Evolutionary conservation across 2,329 filamentous ascomycete species (phyloP).

Genomic region (Venturia nashicola): DNA sequence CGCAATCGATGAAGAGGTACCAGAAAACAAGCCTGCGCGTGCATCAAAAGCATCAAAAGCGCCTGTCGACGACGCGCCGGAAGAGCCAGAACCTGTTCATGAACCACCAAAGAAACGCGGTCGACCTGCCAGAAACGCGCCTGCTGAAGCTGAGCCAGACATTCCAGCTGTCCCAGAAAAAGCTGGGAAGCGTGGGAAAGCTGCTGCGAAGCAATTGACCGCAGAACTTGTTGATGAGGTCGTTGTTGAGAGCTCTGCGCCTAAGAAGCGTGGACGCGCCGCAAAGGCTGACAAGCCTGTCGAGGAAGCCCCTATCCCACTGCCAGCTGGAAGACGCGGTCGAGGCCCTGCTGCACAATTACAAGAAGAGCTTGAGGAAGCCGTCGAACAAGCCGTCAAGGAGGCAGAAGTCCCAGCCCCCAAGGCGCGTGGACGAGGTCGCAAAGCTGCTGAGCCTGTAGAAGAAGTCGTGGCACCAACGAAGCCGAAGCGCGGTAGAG

Average conservation of each 20-base stretch:
- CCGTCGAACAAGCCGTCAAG: not conserved
- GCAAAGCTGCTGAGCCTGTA: not conserved
- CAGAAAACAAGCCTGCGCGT: conserved; percentile 5
- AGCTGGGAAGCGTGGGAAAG: conserved; percentile 11
- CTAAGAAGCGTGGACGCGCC: conserved; percentile 11
- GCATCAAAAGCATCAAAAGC: conserved; percentile 1
- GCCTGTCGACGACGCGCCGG: not conserved
- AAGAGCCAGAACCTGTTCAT: not conserved
- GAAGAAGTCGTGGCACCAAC: not conserved
- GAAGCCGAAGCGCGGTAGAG: not conserved
- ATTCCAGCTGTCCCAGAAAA: conserved; percentile 4
- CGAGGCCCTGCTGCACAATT: not conserved
- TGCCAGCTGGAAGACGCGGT: not conserved
- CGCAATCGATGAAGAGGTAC: conserved; percentile 3
- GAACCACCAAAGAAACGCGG: conserved; percentile 19
- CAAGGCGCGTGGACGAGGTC: not conserved
- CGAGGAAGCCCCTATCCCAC: conserved; percentile 9
- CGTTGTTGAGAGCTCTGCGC: not conserved
- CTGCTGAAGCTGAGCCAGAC: conserved; percentile 9
- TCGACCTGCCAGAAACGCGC: conserved; percentile 12
- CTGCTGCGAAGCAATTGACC: conserved; percentile 3
- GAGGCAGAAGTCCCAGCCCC: not conserved
- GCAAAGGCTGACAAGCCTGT: conserved; percentile 8
- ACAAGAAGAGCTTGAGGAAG: conserved; percentile 8
- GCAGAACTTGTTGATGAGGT: not conserved